Percentiles rank a stretch among this genome's conserved stretches.
These are phyloP conservation scores for Candida awuae DNA, from an alignment of 805 yeast species.

Conservation along the genomic window DNA sequence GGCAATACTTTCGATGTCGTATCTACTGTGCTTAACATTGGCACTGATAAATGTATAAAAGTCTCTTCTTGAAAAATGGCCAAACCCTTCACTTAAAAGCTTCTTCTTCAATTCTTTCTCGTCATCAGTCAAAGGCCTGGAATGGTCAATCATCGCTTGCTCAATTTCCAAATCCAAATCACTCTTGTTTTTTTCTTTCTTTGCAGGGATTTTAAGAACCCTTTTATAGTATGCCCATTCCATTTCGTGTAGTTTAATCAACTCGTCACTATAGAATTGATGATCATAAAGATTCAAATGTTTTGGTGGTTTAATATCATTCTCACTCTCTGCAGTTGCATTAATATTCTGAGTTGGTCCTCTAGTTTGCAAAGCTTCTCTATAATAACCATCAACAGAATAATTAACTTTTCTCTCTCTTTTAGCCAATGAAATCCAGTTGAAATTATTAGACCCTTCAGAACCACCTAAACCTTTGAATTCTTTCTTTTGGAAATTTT, in stretches of 20 bases:
- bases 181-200: constrained; percentile 23
- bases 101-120: constrained; percentile 59
- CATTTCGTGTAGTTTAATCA: constrained; percentile 68
- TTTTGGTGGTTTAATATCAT: constrained; percentile 77
- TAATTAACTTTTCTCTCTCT: constrained; percentile 73
- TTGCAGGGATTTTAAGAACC: constrained; percentile 56
- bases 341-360: constrained; percentile 19
- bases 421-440: constrained; percentile 81
- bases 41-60: constrained; percentile 72
- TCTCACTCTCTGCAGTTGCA: constrained; percentile 28
- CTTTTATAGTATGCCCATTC: constrained; percentile 75
- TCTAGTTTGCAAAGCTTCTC: constrained; percentile 50
- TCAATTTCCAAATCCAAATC: constrained; percentile 35
- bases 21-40: constrained; percentile 74
- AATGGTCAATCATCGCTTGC: constrained; percentile 64
- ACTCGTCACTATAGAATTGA: constrained; percentile 78
- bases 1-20: constrained; percentile 61
- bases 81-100: constrained; percentile 57
- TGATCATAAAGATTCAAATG: constrained; percentile 79
- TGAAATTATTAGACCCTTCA: constrained; percentile 37
- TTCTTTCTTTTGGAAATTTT: constrained; percentile 63
- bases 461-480: constrained; percentile 34
- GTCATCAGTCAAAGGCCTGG: constrained; percentile 77
- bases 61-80: constrained; percentile 82
- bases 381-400: constrained; percentile 69